phyloP scores from a whole-genome alignment of 345 rosid genomes.

The Salix arbutifolia region DNA sequence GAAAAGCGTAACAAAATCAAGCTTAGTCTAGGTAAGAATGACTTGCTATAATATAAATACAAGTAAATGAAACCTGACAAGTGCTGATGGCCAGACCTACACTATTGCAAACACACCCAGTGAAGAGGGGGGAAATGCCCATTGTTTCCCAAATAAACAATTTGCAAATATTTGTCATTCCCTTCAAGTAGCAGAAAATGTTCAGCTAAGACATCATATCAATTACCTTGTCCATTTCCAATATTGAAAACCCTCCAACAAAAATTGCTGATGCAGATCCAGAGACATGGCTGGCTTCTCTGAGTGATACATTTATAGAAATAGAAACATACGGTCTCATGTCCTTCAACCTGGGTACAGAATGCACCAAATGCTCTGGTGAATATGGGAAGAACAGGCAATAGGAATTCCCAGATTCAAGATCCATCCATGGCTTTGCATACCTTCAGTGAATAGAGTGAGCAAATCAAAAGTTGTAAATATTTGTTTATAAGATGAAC shows the following conservation, averaged over 20 bases:
- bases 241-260: slow-evolving; percentile 78
- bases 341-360: slow-evolving; percentile 48
- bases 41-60: too few species aligned
- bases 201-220: neutral
- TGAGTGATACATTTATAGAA: slow-evolving; percentile 53
- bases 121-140: too few species aligned
- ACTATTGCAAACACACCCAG: too few species aligned
- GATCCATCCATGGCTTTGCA: slow-evolving; percentile 72
- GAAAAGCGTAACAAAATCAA: too few species aligned
- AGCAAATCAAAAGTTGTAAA: slow-evolving; percentile 4
- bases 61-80: too few species aligned
- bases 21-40: too few species aligned
- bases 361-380: slow-evolving; percentile 76
- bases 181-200: too few species aligned
- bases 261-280: slow-evolving; percentile 85
- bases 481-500: neutral
- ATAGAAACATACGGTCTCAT: slow-evolving; percentile 54
- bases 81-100: too few species aligned
- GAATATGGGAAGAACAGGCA: slow-evolving; percentile 89
- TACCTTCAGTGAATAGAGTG: slow-evolving; percentile 46
- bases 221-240: slow-evolving; percentile 64
- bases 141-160: too few species aligned
- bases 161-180: slow-evolving; percentile 6
- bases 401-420: slow-evolving; percentile 44
- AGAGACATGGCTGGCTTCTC: slow-evolving; percentile 49